Evolutionary conservation across 352 stramenopile genomes (phyloP).

Genomic region (Phytophthora parvispora): DNA sequence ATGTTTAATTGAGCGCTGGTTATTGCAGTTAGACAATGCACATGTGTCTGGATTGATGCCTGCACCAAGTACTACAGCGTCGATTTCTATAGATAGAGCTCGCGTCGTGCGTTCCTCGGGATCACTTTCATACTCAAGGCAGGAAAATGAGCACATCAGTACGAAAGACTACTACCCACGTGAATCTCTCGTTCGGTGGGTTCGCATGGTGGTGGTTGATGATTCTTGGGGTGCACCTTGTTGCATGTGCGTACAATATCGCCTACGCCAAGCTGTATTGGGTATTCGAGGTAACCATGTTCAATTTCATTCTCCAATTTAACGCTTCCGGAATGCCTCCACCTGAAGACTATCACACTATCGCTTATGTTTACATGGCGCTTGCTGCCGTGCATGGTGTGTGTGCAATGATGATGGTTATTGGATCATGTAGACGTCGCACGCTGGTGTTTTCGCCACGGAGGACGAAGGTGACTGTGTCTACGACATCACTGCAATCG

Average conservation of each 20-base stretch:
- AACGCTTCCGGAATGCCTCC: background rate
- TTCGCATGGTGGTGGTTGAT: background rate
- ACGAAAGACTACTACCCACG: too few species aligned
- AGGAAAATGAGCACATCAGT: too few species aligned
- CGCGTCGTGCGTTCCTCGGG: too few species aligned
- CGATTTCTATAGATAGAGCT: too few species aligned
- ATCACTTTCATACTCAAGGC: background rate
- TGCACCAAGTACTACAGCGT: too few species aligned
- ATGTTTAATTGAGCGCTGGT: too few species aligned
- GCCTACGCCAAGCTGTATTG: background rate
- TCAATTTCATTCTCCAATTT: background rate
- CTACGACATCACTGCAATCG: background rate
- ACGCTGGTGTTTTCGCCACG: background rate
- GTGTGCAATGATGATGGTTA: background rate
- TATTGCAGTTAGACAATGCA: too few species aligned
- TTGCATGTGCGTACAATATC: background rate
- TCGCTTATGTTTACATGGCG: background rate
- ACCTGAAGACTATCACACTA: background rate
- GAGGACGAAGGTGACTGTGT: background rate
- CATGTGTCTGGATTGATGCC: too few species aligned
- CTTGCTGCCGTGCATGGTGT: background rate
- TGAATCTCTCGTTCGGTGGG: background rate
- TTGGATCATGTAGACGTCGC: background rate
- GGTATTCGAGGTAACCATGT: background rate
- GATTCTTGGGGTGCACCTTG: background rate